Conservation (phyloP, 805 yeast genomes). For the Hanseniaspora mollemarum region DNA sequence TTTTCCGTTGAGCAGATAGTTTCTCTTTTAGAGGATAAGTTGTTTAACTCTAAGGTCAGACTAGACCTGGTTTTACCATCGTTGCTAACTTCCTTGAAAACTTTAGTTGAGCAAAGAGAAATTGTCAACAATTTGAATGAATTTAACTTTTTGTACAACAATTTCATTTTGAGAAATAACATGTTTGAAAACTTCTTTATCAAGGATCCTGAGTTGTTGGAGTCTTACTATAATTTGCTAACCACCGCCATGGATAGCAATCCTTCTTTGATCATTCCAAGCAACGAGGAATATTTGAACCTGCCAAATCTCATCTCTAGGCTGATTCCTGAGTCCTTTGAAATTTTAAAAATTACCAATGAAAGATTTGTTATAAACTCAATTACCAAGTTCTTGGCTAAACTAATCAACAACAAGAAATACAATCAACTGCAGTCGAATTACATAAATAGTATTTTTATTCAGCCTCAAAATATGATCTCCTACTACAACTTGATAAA, state of each 20-base stretch:
- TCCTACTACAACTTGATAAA: constrained; percentile 28
- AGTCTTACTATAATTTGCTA: constrained; percentile 41
- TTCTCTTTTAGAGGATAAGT: constrained; percentile 29
- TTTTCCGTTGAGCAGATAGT: not conserved
- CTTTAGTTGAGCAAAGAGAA: not conserved
- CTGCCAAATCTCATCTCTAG: constrained; percentile 21
- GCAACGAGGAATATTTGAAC: constrained; percentile 14
- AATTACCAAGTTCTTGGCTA: constrained; percentile 43
- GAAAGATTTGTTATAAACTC: constrained; percentile 45
- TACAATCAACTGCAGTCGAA: constrained; percentile 37
- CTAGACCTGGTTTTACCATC: constrained; percentile 1
- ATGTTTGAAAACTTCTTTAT: constrained; percentile 30
- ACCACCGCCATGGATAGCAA: constrained; percentile 38
- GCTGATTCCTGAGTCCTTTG: constrained; percentile 26
- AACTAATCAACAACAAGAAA: constrained; percentile 36
- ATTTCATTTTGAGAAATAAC: constrained; percentile 32
- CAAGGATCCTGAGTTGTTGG: constrained; percentile 50
- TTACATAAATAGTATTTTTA: constrained; percentile 25
- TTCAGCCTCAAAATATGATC: constrained; percentile 22
- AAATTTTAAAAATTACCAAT: constrained; percentile 29
- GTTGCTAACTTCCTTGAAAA: not conserved
- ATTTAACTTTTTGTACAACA: constrained; percentile 30
- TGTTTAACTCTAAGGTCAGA: constrained; percentile 30
- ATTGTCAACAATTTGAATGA: constrained; percentile 25
- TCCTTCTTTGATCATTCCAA: constrained; percentile 39